Evolutionary conservation across 1,139 yeast species (phyloP), one percentile per base, ranked within the genome.

Genomic region (Sugiyamaella paludigena): DNA sequence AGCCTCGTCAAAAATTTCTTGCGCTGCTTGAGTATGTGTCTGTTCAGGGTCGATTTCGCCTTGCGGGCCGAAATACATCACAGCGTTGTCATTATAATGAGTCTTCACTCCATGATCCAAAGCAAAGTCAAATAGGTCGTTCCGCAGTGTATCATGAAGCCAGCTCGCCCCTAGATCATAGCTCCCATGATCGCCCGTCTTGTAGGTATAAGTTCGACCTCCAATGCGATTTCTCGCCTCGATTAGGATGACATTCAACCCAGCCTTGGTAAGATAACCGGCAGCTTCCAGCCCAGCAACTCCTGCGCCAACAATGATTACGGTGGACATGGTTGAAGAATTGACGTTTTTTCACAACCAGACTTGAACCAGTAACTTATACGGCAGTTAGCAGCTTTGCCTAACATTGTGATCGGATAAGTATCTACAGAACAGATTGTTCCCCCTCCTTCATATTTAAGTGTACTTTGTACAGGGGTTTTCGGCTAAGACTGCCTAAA

Each of bases 251-350:
- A 76, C 68, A 16, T 71, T 66, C 11, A 75, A 68, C 0, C 78
- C 75, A 1, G 69, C 59, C 11, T 64, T 59, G 11, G 77, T 63
- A 4, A 88, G 71, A 2, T 76, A 77, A 4, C 81, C 74, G 0
- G 94, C 92, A 0, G 96, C 87, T 56, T 84, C 82, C 38, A 88
- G 71, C 0, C 96, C 96, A 0, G 95, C 69, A 7, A 86, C 79
- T 0, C 96, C 96, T 7, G 87, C 96, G 1, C 96, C 96, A 9
- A 88, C 71, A 5, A 87, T 73, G 1, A 77, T 63, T 7, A 75
- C 80, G 26, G 42, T 40, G 33, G 51, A 38, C 34, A 31, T 31
- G 24, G 24, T 19, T 19, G 24, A 19, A 19, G 24, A 19, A 19
- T 19, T 19, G 24, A 5, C 24, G 24, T 19, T 5, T 5, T 19